Percentiles rank a stretch among this genome's conserved stretches.
These are phyloP conservation scores for Entoloma clypeatum DNA, from an alignment of 1,284 basidiomycete species.

Conservation along the genomic window DNA sequence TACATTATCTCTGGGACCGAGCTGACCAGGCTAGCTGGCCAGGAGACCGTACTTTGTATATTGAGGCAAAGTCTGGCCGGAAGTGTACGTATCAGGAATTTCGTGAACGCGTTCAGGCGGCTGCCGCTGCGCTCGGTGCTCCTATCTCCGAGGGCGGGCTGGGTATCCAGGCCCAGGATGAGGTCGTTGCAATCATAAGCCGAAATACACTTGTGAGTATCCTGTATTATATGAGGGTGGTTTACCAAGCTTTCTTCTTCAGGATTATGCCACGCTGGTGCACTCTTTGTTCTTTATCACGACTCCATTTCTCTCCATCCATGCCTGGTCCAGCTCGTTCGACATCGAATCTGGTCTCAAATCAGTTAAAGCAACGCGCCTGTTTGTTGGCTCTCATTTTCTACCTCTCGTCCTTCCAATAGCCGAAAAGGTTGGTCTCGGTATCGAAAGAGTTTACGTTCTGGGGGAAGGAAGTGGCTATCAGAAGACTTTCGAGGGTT, in stretches of 20 bases:
- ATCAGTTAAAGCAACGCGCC: constrained; percentile 48
- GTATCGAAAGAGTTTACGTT: constrained; percentile 49
- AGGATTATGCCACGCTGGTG: constrained; percentile 63
- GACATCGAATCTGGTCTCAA: constrained; percentile 60
- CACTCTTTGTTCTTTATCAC: constrained; percentile 55
- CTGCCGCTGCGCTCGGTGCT: constrained; percentile 52
- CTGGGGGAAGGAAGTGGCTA: constrained; percentile 43
- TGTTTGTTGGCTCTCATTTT: constrained; percentile 59
- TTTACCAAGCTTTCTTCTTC: too few relatives aligned
- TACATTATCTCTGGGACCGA: constrained; percentile 52
- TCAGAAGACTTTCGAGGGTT: constrained; percentile 39
- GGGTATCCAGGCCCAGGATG: constrained; percentile 41
- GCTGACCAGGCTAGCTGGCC: constrained; percentile 49
- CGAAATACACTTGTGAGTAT: constrained; percentile 59
- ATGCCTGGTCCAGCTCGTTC: constrained; percentile 60
- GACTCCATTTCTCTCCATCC: constrained; percentile 60
- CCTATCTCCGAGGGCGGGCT: constrained; percentile 49
- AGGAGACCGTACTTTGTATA: constrained; percentile 52
- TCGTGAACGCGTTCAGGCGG: constrained; percentile 46
- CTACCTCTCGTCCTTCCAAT: constrained; percentile 47
- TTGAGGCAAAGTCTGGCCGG: constrained; percentile 53
- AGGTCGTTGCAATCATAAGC: constrained; percentile 65
- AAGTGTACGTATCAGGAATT: constrained; percentile 47
- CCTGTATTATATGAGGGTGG: too few relatives aligned
- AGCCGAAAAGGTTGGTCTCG: constrained; percentile 48